Conservation (phyloP, 1,284 basidiomycete genomes). For the Fomitiporia mediterranea region DNA sequence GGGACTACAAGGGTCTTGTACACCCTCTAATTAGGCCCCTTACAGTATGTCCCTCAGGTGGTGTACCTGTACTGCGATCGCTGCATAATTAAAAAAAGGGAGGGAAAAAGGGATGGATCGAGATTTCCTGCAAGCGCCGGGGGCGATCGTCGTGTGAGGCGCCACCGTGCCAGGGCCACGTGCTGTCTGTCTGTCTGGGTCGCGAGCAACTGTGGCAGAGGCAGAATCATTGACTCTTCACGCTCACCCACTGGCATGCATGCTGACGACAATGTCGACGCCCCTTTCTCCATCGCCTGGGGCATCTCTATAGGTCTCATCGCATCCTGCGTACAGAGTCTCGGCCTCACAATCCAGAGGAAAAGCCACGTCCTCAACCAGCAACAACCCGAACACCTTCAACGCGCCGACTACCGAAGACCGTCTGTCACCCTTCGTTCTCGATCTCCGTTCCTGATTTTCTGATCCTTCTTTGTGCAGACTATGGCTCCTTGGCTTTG, state of each 20-base stretch:
- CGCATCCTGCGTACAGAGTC: constrained; percentile 86
- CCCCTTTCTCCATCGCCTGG: constrained; percentile 44
- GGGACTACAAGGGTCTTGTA: no score
- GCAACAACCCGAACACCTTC: constrained; percentile 55
- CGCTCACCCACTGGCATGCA: background rate
- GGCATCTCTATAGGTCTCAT: constrained; percentile 75
- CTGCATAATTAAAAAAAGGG: background rate
- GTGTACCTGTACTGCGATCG: background rate
- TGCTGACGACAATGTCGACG: constrained; percentile 10
- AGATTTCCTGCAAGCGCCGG: background rate
- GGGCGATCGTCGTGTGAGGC: background rate
- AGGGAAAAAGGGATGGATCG: background rate
- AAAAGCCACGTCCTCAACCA: constrained; percentile 93
- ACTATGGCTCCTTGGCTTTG: constrained; percentile 84
- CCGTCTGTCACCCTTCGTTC: constrained; percentile 50
- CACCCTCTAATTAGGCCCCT: no score
- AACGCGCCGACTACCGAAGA: constrained; percentile 68
- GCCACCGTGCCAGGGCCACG: background rate
- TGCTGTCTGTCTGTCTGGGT: background rate
- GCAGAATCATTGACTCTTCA: no score
- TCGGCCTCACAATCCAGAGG: constrained; percentile 91
- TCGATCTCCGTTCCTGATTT: constrained; percentile 18
- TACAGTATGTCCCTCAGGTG: no score
- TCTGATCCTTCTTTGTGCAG: constrained; percentile 32
- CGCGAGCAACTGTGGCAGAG: no score